Evolutionary conservation across 2,329 filamentous ascomycete genomes (phyloP).

Genomic region (Lecanicillium sp.): DNA sequence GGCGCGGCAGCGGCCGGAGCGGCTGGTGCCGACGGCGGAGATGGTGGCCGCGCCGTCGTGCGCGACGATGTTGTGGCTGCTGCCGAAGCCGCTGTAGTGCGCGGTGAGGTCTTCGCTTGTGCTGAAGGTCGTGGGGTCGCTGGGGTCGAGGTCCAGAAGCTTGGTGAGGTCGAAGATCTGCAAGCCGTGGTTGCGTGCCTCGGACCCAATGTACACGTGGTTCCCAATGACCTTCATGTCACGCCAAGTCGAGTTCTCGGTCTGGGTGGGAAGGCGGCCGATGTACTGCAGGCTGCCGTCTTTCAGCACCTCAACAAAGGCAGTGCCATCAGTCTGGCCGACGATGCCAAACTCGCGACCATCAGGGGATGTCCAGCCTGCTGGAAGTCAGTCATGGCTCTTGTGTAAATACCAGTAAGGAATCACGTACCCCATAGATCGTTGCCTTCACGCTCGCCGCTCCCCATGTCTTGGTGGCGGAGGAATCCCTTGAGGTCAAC

Average conservation of each 20-base stretch:
- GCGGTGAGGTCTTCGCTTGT: constrained; percentile 27
- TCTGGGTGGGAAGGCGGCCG: constrained; percentile 39
- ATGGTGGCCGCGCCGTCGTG: constrained; percentile 40
- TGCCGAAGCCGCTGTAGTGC: constrained; percentile 30
- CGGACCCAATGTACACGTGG: constrained; percentile 33
- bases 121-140: constrained; percentile 27
- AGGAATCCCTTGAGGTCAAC: constrained; percentile 33
- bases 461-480: constrained; percentile 30
- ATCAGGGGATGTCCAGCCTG: constrained; percentile 15
- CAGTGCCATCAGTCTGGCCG: constrained; percentile 41
- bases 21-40: constrained; percentile 37
- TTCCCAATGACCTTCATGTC: constrained; percentile 35
- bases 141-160: constrained; percentile 37
- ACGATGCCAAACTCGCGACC: constrained; percentile 41
- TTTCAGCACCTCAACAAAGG: constrained; percentile 38
- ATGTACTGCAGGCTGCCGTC: constrained; percentile 38
- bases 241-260: constrained; percentile 29
- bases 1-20: constrained; percentile 33
- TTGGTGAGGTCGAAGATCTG: constrained; percentile 59
- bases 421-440: constrained; percentile 25
- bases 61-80: constrained; percentile 32
- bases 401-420: too few species aligned
- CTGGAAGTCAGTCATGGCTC: background rate
- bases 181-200: constrained; percentile 46
- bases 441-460: constrained; percentile 28